Evolutionary conservation across 140 eudicot species (phyloP).

Genomic region (Flaveria floridana): DNA sequence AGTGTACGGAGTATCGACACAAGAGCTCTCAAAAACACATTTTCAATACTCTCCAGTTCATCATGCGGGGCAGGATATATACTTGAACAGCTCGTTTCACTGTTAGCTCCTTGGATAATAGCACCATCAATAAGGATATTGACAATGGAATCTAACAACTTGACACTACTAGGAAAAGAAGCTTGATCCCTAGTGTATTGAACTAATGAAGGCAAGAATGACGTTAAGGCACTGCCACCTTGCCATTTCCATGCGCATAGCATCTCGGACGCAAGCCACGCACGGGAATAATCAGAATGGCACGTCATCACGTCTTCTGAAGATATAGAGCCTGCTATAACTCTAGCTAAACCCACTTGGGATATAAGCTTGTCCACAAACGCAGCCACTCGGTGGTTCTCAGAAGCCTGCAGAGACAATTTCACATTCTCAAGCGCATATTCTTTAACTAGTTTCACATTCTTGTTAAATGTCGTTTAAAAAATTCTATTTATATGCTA

Average conservation of each 20-base stretch:
- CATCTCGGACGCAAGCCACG: constrained; percentile 94
- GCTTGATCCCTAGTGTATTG: constrained; percentile 36
- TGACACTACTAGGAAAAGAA: constrained; percentile 28
- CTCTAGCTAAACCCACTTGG: constrained; percentile 63
- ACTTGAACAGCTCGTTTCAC: constrained; percentile 40
- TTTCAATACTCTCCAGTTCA: constrained; percentile 60
- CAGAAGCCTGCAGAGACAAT: constrained; percentile 49
- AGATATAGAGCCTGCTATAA: constrained; percentile 56
- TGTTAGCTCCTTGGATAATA: constrained; percentile 55
- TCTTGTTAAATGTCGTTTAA: background rate
- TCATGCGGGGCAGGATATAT: constrained; percentile 50
- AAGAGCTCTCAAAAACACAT: constrained; percentile 71
- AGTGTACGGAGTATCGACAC: constrained; percentile 47
- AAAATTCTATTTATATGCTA: background rate
- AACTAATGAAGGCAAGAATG: constrained; percentile 65
- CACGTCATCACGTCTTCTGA: constrained; percentile 31
- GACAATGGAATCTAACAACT: constrained; percentile 51
- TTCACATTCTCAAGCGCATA: background rate
- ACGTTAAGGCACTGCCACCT: constrained; percentile 66
- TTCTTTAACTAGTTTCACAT: constrained; percentile 12
- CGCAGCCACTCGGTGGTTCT: constrained; percentile 47
- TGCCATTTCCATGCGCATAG: constrained; percentile 96
- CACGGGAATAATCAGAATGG: constrained; percentile 45
- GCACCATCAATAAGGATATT: constrained; percentile 78
- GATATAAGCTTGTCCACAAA: constrained; percentile 72